Evolutionary conservation across 176 grass and related monocot species (phyloP).

Genomic region (Ananas comosus): DNA sequence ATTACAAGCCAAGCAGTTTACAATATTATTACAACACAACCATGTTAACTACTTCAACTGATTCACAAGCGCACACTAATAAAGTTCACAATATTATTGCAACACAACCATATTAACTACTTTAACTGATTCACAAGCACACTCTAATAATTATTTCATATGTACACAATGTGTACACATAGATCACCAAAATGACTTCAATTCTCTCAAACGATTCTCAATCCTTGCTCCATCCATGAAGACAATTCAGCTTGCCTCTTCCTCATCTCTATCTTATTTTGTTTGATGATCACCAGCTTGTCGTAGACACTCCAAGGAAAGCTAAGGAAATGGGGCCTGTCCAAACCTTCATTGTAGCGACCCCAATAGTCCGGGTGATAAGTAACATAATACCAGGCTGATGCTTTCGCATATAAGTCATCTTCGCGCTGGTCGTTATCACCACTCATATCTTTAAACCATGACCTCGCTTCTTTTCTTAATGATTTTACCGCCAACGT

Average conservation of each 20-base stretch:
- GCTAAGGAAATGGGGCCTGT: conserved; percentile 63
- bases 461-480: conserved; percentile 72
- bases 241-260: conserved; percentile 23
- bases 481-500: conserved; percentile 48
- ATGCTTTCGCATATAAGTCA: conserved; percentile 56
- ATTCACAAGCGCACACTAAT: not conserved
- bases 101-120: not conserved
- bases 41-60: not conserved
- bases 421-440: conserved; percentile 16
- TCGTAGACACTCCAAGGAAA: conserved; percentile 88
- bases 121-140: not conserved
- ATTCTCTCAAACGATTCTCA: conserved; percentile 18
- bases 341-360: conserved; percentile 41
- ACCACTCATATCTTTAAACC: conserved; percentile 45
- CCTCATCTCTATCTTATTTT: conserved; percentile 28
- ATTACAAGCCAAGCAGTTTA: not conserved
- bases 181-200: not conserved
- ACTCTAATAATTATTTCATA: not conserved
- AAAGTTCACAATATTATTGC: not conserved
- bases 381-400: conserved; percentile 84
- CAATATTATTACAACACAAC: not conserved
- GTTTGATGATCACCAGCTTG: conserved; percentile 51
- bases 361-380: conserved; percentile 62
- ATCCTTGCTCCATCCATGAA: conserved; percentile 8
- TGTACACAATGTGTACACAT: not conserved